Percentiles rank a stretch among this genome's conserved stretches.
Evolutionary conservation across 78 protist genomes (phyloP).

Genomic region (Cavenderia fasciculata): DNA sequence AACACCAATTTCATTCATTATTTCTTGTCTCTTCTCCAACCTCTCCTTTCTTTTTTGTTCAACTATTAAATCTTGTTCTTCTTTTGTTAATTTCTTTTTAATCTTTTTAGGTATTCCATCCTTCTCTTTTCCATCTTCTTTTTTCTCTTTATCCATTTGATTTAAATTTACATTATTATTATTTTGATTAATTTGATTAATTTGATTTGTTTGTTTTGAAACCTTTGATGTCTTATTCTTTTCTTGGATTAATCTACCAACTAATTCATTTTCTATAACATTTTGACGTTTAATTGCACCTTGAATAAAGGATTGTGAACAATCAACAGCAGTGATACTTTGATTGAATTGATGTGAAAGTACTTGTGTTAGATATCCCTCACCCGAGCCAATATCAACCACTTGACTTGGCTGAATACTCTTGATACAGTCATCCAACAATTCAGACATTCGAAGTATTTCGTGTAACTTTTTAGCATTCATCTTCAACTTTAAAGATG

Average conservation of each 20-base stretch:
- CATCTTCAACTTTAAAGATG: slow-evolving; percentile 28
- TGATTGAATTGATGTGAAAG: slow-evolving; percentile 44
- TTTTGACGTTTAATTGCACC: slow-evolving; percentile 42
- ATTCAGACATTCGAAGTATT: slow-evolving; percentile 36
- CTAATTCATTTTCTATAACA: slow-evolving; percentile 35
- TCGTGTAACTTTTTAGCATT: slow-evolving; percentile 48
- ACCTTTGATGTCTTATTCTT: not conserved
- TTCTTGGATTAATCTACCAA: not conserved
- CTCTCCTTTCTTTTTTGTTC: not conserved
- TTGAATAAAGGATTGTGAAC: slow-evolving; percentile 39
- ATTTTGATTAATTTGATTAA: not conserved
- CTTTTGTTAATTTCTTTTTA: slow-evolving; percentile 10
- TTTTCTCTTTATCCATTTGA: not conserved
- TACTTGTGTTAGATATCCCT: slow-evolving; percentile 50
- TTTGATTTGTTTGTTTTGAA: not conserved
- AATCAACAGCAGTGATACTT: slow-evolving; percentile 37
- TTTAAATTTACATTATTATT: not conserved
- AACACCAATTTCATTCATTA: not conserved
- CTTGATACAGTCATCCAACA: not conserved
- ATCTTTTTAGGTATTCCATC: slow-evolving; percentile 8
- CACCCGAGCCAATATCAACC: slow-evolving; percentile 63
- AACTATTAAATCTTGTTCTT: not conserved
- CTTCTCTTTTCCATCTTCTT: not conserved
- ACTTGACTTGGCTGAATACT: slow-evolving; percentile 1
- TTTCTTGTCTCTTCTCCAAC: not conserved